Base-by-base conservation (phyloP, 306 rosid species). In the Vigna mungo region DNA sequence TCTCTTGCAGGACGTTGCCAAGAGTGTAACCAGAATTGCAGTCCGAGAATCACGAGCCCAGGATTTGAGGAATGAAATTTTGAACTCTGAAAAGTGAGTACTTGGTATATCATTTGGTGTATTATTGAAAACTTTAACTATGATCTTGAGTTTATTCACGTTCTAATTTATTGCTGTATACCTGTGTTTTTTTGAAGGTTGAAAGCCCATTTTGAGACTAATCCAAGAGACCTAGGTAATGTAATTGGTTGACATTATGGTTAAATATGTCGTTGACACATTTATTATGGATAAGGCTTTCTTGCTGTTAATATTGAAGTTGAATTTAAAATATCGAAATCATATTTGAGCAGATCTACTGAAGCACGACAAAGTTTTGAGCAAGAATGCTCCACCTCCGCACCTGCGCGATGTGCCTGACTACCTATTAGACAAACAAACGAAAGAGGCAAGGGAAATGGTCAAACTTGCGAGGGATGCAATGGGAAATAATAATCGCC, bases 31-130 rank as follows among this genome's bases (percentile, higher is more conserved):
- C 51, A 95, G 83, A 85, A 41, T 92, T 77, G 97, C 97, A 13
- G 88, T 95, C 44, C 87, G 97, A 78, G 97, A 92, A 81, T 84
- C 97, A 37, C 90, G 97, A 46, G 96, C 97, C 73, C 93, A 85
- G 83, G 99, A 92, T 88, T 86, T 95, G 85, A 88, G 96, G 85
- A 95, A 92, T 64, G 99, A 95, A 88, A 92, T 95, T 87, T 84
- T 92, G 37, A 92, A 95, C 88, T 92, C 97, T 23, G 90, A 90
- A 85, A 92, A 92, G 99, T 95, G 85, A 92, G 97, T 79, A 60
- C 6, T 25, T 17, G 72, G 71, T 39, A 32, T 76, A 25, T 2
- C 41, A 68, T 56, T 34, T 46, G 43, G 27, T 12, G 32, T 14
- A 21, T 51, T 60, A 37, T 51, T 23, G 51, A 44, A 81, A 68